A percentile compares a stretch with the other conserved stretches of the same genome.
Evolutionary conservation across 345 rosid species (phyloP).

Genomic region (Atalantia buxifolia): DNA sequence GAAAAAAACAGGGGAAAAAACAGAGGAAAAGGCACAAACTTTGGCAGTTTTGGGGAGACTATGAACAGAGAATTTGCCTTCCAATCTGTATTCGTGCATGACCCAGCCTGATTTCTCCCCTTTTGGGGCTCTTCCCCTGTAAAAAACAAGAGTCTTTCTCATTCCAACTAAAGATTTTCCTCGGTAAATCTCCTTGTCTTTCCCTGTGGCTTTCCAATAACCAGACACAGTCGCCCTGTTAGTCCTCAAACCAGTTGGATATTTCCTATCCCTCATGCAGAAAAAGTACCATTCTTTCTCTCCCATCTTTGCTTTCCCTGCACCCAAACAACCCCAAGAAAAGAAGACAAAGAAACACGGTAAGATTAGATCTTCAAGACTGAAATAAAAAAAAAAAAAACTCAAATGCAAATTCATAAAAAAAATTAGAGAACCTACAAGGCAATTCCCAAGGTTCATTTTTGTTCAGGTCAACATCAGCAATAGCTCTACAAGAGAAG

Average conservation of each 20-base stretch:
- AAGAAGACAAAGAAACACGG: not conserved
- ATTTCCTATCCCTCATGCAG: constrained; percentile 84
- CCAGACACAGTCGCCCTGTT: constrained; percentile 90
- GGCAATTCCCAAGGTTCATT: constrained; percentile 99
- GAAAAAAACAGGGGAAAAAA: not conserved
- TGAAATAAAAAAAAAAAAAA: not conserved
- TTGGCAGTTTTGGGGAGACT: constrained; percentile 78
- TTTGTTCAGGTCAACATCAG: constrained; percentile 92
- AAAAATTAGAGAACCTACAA: constrained; percentile 40
- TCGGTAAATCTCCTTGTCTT: constrained; percentile 75
- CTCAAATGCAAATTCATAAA: not conserved
- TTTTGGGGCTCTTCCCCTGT: constrained; percentile 89
- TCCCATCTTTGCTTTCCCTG: constrained; percentile 96
- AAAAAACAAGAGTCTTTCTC: constrained; percentile 94
- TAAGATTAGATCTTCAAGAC: too few species aligned
- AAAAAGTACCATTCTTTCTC: constrained; percentile 97
- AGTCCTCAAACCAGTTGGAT: constrained; percentile 86
- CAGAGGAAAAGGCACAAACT: constrained; percentile 29
- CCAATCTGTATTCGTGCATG: constrained; percentile 85
- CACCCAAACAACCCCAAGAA: constrained; percentile 10
- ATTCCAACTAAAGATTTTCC: constrained; percentile 81
- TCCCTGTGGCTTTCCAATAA: constrained; percentile 97
- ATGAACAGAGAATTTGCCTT: constrained; percentile 65
- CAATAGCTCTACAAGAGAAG: constrained; percentile 75
- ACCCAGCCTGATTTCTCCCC: constrained; percentile 88